Evolutionary conservation across 2,329 filamentous ascomycete genomes (phyloP).

Genomic region (Hansfordia pulvinata): DNA sequence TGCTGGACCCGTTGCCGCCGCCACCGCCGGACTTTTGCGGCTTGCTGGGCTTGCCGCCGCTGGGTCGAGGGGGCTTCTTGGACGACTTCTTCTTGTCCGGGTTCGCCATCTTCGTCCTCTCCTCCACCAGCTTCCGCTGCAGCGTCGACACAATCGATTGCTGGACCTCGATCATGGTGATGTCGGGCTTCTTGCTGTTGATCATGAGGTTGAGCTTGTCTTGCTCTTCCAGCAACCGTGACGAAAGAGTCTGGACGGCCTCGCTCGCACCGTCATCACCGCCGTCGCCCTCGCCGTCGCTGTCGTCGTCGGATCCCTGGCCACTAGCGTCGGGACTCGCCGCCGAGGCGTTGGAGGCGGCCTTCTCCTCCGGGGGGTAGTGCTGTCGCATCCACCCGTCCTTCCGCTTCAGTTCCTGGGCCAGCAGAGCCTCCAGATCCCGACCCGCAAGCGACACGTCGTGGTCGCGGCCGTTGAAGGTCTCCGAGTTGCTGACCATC

Average conservation of each 20-base stretch:
- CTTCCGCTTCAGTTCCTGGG: slow-evolving; percentile 64
- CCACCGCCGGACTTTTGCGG: slow-evolving; percentile 23
- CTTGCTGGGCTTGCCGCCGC: slow-evolving; percentile 61
- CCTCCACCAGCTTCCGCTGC: slow-evolving; percentile 59
- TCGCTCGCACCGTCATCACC: slow-evolving; percentile 25
- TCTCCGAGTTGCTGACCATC: slow-evolving; percentile 81
- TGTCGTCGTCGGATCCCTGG: slow-evolving; percentile 62
- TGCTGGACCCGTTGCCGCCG: slow-evolving; percentile 17
- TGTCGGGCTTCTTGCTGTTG: slow-evolving; percentile 32
- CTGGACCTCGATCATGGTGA: slow-evolving; percentile 39
- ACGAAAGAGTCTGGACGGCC: slow-evolving; percentile 38
- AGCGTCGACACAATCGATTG: slow-evolving; percentile 50
- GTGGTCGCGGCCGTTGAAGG: slow-evolving; percentile 71
- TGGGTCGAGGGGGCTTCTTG: no score
- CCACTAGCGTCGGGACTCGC: slow-evolving; percentile 51
- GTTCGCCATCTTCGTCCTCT: slow-evolving; percentile 50
- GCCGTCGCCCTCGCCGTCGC: slow-evolving; percentile 41
- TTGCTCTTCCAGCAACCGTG: slow-evolving; percentile 40
- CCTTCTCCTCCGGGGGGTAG: slow-evolving; percentile 31
- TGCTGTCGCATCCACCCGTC: slow-evolving; percentile 68
- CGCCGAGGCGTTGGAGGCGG: slow-evolving; percentile 37
- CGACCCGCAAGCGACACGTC: slow-evolving; percentile 60
- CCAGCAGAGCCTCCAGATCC: slow-evolving; percentile 62
- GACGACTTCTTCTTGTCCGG: slow-evolving; percentile 59
- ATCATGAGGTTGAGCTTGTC: slow-evolving; percentile 42